Evolutionary conservation across 306 rosid species (phyloP).

Genomic region (Lupinus albus): DNA sequence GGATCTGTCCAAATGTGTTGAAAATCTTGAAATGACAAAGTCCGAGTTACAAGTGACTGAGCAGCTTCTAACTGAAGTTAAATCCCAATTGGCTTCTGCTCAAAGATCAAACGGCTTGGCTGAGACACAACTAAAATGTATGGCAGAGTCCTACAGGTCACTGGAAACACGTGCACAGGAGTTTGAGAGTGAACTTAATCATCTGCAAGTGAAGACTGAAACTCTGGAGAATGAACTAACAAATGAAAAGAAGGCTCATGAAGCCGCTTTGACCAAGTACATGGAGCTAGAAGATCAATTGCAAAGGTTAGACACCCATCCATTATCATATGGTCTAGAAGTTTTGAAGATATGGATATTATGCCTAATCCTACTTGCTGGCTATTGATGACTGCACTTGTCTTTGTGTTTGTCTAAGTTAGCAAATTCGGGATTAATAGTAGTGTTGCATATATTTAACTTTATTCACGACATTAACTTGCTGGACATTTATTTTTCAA

Average conservation of each 20-base stretch:
- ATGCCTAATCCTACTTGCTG: slow-evolving; percentile 31
- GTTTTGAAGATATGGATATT: slow-evolving; percentile 21
- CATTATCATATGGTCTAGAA: slow-evolving; percentile 16
- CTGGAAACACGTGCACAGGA: slow-evolving; percentile 81
- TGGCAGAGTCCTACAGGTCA: slow-evolving; percentile 95
- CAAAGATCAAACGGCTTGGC: slow-evolving; percentile 80
- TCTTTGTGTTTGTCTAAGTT: slow-evolving; percentile 25
- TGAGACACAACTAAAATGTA: slow-evolving; percentile 95
- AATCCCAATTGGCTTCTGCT: slow-evolving; percentile 81
- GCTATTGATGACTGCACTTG: slow-evolving; percentile 4
- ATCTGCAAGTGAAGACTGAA: slow-evolving; percentile 65
- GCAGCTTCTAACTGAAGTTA: slow-evolving; percentile 83
- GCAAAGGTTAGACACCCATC: slow-evolving; percentile 63
- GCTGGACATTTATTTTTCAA: background rate
- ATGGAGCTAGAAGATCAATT: slow-evolving; percentile 78
- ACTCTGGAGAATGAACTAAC: slow-evolving; percentile 72
- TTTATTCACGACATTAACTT: slow-evolving; percentile 26
- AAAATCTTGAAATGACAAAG: slow-evolving; percentile 73
- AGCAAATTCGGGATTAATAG: slow-evolving; percentile 2
- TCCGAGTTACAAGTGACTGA: slow-evolving; percentile 80
- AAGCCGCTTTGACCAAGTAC: slow-evolving; percentile 65
- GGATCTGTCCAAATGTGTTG: slow-evolving; percentile 71
- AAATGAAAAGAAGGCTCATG: slow-evolving; percentile 74
- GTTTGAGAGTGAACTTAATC: slow-evolving; percentile 78
- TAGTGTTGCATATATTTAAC: background rate